phyloP scores from a whole-genome alignment of 1,284 basidiomycete species.

The Coniferiporia weirii region DNA sequence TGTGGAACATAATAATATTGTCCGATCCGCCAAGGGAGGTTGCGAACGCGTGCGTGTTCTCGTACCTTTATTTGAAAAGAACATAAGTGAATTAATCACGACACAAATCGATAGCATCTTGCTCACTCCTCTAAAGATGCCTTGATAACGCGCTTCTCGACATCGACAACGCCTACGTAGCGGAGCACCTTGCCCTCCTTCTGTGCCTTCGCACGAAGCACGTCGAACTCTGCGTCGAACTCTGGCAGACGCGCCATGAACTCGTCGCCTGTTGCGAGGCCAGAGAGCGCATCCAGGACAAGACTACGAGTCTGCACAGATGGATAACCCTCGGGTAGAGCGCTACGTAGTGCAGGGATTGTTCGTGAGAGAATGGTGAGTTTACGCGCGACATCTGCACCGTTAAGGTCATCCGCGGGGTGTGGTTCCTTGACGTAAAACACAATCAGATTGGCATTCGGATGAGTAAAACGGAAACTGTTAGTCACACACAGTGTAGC shows the following conservation, averaged over 20 bases:
- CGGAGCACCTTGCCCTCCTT: conserved; percentile 79
- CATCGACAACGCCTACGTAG: conserved; percentile 94
- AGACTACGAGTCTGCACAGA: conserved; percentile 84
- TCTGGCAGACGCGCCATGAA: conserved; percentile 80
- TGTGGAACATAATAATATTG: conserved; percentile 97
- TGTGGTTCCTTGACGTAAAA: conserved; percentile 76
- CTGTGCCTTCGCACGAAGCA: conserved; percentile 72
- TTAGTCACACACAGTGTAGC: conserved; percentile 73
- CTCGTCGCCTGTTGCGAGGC: conserved; percentile 68
- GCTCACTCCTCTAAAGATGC: conserved; percentile 82
- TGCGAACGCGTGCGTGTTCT: conserved; percentile 87
- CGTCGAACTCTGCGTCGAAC: conserved; percentile 79
- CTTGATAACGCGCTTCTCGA: conserved; percentile 67
- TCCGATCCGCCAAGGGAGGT: conserved; percentile 94
- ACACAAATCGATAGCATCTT: not conserved
- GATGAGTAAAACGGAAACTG: not conserved
- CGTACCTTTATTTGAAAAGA: conserved; percentile 55
- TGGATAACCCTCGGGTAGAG: conserved; percentile 64
- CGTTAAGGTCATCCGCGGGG: conserved; percentile 93
- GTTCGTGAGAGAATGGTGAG: conserved; percentile 90
- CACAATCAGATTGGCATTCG: not conserved
- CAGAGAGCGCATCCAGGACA: conserved; percentile 72
- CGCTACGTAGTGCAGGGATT: conserved; percentile 50
- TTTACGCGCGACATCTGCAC: conserved; percentile 95
- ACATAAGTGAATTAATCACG: not conserved